Evolutionary conservation across 257 asterid genomes (phyloP).

Genomic region (Anisodus tanguticus): DNA sequence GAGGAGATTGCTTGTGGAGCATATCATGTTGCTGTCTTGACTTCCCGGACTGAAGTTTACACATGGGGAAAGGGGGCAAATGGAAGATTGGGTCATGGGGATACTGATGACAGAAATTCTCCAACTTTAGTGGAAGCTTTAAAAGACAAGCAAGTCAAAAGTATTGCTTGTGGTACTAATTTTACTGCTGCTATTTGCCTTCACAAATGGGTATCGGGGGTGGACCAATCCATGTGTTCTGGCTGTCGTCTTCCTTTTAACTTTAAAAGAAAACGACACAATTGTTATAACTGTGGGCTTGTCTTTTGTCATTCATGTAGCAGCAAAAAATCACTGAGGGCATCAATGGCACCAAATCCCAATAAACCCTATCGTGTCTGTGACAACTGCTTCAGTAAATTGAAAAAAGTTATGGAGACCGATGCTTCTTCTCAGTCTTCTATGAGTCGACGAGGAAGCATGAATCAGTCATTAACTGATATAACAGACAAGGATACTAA

Average conservation of each 20-base stretch:
- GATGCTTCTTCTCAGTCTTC: conserved; percentile 75
- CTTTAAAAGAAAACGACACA: conserved; percentile 93
- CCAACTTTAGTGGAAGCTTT: conserved; percentile 87
- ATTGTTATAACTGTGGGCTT: conserved; percentile 92
- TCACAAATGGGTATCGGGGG: conserved; percentile 91
- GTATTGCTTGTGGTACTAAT: conserved; percentile 88
- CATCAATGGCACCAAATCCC: conserved; percentile 94
- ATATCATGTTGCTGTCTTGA: conserved; percentile 89
- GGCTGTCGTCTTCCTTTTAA: conserved; percentile 88
- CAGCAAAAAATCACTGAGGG: conserved; percentile 87
- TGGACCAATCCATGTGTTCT: conserved; percentile 93
- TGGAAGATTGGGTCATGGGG: conserved; percentile 95
- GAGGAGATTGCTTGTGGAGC: conserved; percentile 97
- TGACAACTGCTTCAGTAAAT: conserved; percentile 73
- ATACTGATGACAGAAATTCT: conserved; percentile 69
- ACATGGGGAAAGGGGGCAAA: conserved; percentile 97
- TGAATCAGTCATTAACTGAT: conserved; percentile 61
- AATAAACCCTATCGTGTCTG: conserved; percentile 91
- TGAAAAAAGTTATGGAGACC: conserved; percentile 73
- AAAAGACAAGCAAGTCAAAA: conserved; percentile 90
- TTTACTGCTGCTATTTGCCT: conserved; percentile 89
- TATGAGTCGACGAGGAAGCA: conserved; percentile 70
- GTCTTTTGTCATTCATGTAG: conserved; percentile 94
- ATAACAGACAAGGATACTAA: conserved; percentile 68
- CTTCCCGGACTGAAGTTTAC: conserved; percentile 88